Conservation (phyloP, 1,284 basidiomycete genomes). For the Ustilago cynodontis region DNA sequence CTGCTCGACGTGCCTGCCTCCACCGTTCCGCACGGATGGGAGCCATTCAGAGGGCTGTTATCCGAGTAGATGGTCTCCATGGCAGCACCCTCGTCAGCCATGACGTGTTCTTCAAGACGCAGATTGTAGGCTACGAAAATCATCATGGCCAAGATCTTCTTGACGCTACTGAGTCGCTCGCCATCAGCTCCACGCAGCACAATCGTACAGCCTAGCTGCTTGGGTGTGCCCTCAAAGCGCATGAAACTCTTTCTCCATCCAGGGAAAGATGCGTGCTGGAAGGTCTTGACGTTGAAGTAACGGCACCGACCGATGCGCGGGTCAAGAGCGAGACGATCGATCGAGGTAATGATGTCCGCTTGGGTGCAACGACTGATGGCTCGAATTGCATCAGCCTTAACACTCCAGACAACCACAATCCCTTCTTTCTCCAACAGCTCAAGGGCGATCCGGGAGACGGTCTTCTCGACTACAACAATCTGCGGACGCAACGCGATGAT, state of each 20-base stretch:
- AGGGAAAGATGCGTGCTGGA: slow-evolving; percentile 90
- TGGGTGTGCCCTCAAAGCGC: slow-evolving; percentile 89
- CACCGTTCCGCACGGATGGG: slow-evolving; percentile 36
- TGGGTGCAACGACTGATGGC: slow-evolving; percentile 93
- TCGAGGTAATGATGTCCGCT: slow-evolving; percentile 92
- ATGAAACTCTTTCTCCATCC: slow-evolving; percentile 93
- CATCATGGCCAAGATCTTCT: slow-evolving; percentile 91
- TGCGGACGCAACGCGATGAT: slow-evolving; percentile 92
- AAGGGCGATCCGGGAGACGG: slow-evolving; percentile 90
- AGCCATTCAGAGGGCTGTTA: slow-evolving; percentile 34
- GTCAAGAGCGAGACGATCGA: slow-evolving; percentile 91
- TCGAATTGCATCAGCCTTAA: slow-evolving; percentile 88
- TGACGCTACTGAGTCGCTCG: slow-evolving; percentile 83
- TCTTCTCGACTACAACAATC: slow-evolving; percentile 90
- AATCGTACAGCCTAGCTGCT: slow-evolving; percentile 93
- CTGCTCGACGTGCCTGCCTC: slow-evolving; percentile 24
- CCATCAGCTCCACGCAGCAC: slow-evolving; percentile 89
- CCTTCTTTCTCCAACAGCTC: slow-evolving; percentile 88
- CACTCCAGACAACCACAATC: slow-evolving; percentile 89
- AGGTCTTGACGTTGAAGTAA: slow-evolving; percentile 91
- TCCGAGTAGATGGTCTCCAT: slow-evolving; percentile 56
- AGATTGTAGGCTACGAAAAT: slow-evolving; percentile 89
- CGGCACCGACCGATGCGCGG: slow-evolving; percentile 90
- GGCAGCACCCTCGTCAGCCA: slow-evolving; percentile 80
- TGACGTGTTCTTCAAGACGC: slow-evolving; percentile 92